Evolutionary conservation across 352 stramenopile genomes (phyloP).

Genomic region (Globisporangium paddicum): DNA sequence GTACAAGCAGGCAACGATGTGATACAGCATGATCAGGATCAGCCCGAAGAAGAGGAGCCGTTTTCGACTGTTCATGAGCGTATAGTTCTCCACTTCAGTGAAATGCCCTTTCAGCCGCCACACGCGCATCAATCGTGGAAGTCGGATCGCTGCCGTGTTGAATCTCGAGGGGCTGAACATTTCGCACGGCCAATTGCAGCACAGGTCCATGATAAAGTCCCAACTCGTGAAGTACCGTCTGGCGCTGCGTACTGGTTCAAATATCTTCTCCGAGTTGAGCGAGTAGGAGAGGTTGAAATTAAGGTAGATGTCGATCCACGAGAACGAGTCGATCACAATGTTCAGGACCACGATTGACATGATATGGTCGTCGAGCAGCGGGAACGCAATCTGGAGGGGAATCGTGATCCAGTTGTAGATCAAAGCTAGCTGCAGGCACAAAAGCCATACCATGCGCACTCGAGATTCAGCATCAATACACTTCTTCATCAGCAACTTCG

Average conservation of each 20-base stretch:
- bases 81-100: conserved; percentile 30
- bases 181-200: conserved; percentile 33
- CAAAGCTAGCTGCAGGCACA: conserved; percentile 28
- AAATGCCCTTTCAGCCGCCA: conserved; percentile 38
- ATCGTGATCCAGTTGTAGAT: conserved; percentile 57
- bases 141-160: conserved; percentile 13
- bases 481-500: conserved; percentile 19
- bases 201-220: conserved; percentile 26
- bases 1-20: conserved; percentile 46
- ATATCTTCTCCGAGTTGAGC: conserved; percentile 41
- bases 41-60: conserved; percentile 34
- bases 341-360: conserved; percentile 31
- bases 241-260: conserved; percentile 28
- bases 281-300: conserved; percentile 49
- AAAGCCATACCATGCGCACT: conserved; percentile 40
- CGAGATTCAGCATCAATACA: conserved; percentile 39
- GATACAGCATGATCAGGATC: conserved; percentile 42
- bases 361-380: conserved; percentile 22
- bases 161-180: conserved; percentile 22
- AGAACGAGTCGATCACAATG: conserved; percentile 22
- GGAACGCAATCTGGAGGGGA: conserved; percentile 45
- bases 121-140: conserved; percentile 28
- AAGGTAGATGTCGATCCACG: conserved; percentile 45
- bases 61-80: conserved; percentile 31
- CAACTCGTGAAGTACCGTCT: conserved; percentile 32